Base-by-base conservation (phyloP, 2,329 filamentous ascomycete genomes). In the Penicillium sp. region DNA sequence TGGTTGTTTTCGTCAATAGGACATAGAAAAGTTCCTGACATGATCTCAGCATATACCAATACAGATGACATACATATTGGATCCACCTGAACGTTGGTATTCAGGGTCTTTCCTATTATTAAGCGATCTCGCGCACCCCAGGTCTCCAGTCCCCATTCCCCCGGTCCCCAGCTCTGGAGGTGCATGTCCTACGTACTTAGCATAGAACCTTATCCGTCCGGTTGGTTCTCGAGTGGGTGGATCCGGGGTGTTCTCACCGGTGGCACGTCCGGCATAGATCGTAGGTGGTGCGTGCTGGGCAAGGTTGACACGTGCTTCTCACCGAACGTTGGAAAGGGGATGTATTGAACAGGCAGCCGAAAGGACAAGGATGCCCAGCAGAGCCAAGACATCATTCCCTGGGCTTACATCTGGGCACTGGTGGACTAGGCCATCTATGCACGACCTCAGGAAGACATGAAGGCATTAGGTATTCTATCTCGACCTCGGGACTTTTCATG, bases 31-130 rank as follows among this genome's bases (percentile, higher is more conserved):
- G 61, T 61, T 62, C 58, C 64, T 61, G 61, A 64, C 59, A 64
- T 64, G 61, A 65, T 65, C 43, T 56, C 61, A 27, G 56, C 56
- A 64, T 62, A 61, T 65, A 62, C 53, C 61, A 62, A 62, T 62
- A 56, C 58, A 62, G 58, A 63, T 64, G 58, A 58, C 40, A 54
- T 46, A 58, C 40, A 54, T 46, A 21, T 51, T 51, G 45, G 52
- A 18, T 50, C 8, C 27, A 24, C 7, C 38, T 40, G 5, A 11
- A n/a, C 5, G 16, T 18, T 40, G 38, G 21, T 40, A 8, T 40
- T 40, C 38, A 40, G 38, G 16, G 16, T 38, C 36, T 27, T 27
- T 8, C 13, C n/a, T 21, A 40, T 21, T 40, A 40, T 40, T 21
- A 40, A 40, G 38, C 38, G 18, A 3, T 40, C 7, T 21, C 38